phyloP scores from a whole-genome alignment of 257 asterid genomes.

The Mentha longifolia region DNA sequence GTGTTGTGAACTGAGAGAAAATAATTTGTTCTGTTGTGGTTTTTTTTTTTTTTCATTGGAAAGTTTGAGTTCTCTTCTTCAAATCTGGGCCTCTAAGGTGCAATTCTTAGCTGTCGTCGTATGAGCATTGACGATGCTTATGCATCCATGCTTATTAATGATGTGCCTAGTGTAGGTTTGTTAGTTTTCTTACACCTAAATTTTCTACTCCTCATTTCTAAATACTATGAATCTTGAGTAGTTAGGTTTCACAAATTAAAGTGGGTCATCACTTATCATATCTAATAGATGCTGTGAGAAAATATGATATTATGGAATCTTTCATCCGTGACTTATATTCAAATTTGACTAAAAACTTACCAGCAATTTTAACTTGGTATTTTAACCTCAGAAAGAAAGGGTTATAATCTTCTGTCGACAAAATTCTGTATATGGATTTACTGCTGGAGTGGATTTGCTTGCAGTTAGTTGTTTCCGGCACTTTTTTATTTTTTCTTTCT shows the following conservation, averaged over 20 bases:
- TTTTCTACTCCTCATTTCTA: slow-evolving; percentile 1
- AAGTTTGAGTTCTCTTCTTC: not conserved
- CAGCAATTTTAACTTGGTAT: not conserved
- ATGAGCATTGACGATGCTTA: no score
- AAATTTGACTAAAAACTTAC: slow-evolving; percentile 2
- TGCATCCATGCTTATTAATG: not conserved
- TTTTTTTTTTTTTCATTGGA: not conserved
- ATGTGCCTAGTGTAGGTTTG: not conserved
- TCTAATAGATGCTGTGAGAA: not conserved
- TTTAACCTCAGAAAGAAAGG: not conserved
- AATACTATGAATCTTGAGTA: slow-evolving; percentile 2
- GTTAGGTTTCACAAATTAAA: not conserved
- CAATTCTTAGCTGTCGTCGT: not conserved
- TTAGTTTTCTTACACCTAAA: not conserved
- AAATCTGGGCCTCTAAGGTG: not conserved
- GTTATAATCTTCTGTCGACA: not conserved
- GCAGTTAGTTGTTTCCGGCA: slow-evolving; percentile 4
- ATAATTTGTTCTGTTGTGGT: not conserved
- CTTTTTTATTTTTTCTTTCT: not conserved
- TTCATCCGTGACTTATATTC: not conserved
- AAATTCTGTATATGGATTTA: not conserved
- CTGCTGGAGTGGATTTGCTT: slow-evolving; percentile 9
- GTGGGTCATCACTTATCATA: not conserved
- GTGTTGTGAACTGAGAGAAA: not conserved
- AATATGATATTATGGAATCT: no score